Evolutionary conservation across 2,329 filamentous ascomycete genomes (phyloP), one percentile per base, ranked within the genome.

Genomic region (Sporothrix brasiliensis): DNA sequence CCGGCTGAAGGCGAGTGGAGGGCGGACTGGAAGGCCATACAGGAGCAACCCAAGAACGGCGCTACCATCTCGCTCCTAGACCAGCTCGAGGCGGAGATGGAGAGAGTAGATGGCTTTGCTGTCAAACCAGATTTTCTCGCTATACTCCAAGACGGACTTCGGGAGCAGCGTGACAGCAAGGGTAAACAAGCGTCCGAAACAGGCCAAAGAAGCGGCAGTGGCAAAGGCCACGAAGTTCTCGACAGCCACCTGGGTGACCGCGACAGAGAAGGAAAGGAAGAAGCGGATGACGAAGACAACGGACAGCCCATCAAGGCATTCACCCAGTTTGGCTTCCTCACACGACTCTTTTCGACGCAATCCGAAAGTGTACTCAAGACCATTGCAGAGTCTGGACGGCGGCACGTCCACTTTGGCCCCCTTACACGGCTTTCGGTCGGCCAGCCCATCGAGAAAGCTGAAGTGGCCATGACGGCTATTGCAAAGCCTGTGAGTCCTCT

Each of bases 341-440:
- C 88, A 14, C 81, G 83, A 13, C 85, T 88, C 70, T 79, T 92
- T 19, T 82, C 83, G 0, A 78, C 79, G 3, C 88, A 89, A 75
- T 87, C 89, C 11, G 83, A 83, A n/a, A 79, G 79, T 9, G 84
- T 92, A 1, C 92, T 93, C 75, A 79, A 86, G 69, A 83, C 89
- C 71, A 88, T 93, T 77, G 88, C 92, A 73, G 87, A 90, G 78
- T 87, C 89, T 7, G 86, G 93, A 79, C 84, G 87, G 75, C 82
- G 89, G 69, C 90, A 88, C 70, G 89, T 93, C 13, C 81, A 89
- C 5, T 89, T 92, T 74, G 89, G 89, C 3, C 83, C 84, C 44
- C 80, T 85, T 3, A 80, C 84, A 3, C 81, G 79, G 67, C 75
- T 89, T 5, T 79, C 80, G 1, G 71, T 86, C 11, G 80, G 80